Evolutionary conservation across 2,329 filamentous ascomycete species (phyloP).

Genomic region (Zopfia rhizophila): DNA sequence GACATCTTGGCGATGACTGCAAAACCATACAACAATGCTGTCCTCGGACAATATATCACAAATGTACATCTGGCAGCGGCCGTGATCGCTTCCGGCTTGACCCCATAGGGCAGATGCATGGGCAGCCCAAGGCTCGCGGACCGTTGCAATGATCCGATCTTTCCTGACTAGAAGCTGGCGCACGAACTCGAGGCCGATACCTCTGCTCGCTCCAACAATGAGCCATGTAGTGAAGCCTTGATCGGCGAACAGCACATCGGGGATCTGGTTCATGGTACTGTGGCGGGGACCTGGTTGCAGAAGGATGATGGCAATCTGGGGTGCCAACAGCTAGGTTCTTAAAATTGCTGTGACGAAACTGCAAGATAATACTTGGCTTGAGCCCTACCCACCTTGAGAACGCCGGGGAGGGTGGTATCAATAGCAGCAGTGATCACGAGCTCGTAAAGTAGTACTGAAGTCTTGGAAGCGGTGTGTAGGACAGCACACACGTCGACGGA

Average conservation of each 20-base stretch:
- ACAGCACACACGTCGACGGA: no score
- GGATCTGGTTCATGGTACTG: slow-evolving; percentile 54
- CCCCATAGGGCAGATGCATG: slow-evolving; percentile 55
- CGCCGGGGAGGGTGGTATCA: neutral
- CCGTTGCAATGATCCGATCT: slow-evolving; percentile 63
- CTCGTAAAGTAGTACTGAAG: neutral
- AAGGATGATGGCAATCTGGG: slow-evolving; percentile 6
- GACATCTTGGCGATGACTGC: slow-evolving; percentile 8
- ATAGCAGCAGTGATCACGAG: slow-evolving; percentile 10
- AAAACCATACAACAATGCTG: slow-evolving; percentile 59
- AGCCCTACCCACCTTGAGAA: slow-evolving; percentile 4
- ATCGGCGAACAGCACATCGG: slow-evolving; percentile 54
- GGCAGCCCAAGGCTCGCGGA: slow-evolving; percentile 55
- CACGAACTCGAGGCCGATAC: slow-evolving; percentile 64
- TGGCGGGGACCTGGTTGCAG: slow-evolving; percentile 4
- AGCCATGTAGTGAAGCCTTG: slow-evolving; percentile 57
- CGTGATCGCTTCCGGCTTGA: slow-evolving; percentile 56
- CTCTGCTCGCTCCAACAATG: slow-evolving; percentile 59
- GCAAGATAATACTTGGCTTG: slow-evolving; percentile 6
- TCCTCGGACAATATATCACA: slow-evolving; percentile 65
- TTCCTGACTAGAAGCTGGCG: slow-evolving; percentile 59
- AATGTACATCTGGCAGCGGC: slow-evolving; percentile 58
- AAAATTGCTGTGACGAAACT: neutral
- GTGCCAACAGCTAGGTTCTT: slow-evolving; percentile 9
- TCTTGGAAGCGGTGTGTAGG: neutral